Percentiles rank a stretch among this genome's conserved stretches.
Evolutionary conservation across 441 rosid species (phyloP).

Genomic region (Caryocar brasiliense): DNA sequence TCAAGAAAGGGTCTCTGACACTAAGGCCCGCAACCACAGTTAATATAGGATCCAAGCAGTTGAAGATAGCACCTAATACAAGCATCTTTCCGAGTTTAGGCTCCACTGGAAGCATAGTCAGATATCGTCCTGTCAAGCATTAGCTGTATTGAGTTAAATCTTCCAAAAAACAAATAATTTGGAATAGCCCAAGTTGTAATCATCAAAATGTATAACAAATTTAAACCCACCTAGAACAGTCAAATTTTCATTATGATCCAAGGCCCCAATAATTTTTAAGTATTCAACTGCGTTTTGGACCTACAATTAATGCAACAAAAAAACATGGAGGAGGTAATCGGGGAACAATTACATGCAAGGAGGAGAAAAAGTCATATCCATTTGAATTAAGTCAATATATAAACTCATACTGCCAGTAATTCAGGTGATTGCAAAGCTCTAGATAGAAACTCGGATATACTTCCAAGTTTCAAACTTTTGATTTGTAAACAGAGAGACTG

Average conservation of each 20-base stretch:
- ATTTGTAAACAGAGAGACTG: slow-evolving; percentile 91
- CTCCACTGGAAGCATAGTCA: slow-evolving; percentile 83
- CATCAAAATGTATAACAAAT: slow-evolving; percentile 7
- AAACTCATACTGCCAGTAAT: slow-evolving; percentile 47
- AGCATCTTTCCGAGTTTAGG: slow-evolving; percentile 97
- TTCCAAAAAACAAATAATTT: background rate
- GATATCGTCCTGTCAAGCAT: slow-evolving; percentile 56
- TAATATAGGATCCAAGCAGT: slow-evolving; percentile 77
- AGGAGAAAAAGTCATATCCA: background rate
- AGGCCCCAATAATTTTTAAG: slow-evolving; percentile 74
- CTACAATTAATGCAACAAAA: slow-evolving; percentile 23
- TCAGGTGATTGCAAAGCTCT: slow-evolving; percentile 91
- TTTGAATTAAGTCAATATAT: slow-evolving; percentile 8
- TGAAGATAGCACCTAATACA: slow-evolving; percentile 68
- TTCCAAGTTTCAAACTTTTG: slow-evolving; percentile 72
- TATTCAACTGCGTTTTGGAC: slow-evolving; percentile 85
- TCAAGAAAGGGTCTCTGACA: slow-evolving; percentile 86
- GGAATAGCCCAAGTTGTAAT: background rate
- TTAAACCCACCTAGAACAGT: slow-evolving; percentile 54
- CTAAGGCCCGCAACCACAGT: slow-evolving; percentile 83
- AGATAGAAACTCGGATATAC: slow-evolving; percentile 69
- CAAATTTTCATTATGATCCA: slow-evolving; percentile 69
- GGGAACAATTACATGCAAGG: background rate
- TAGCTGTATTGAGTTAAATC: slow-evolving; percentile 5
- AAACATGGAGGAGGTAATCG: background rate